Evolutionary conservation across 371 early-diverging fungal species (phyloP), one percentile per base, ranked within the genome.

Genomic region (Apophysomyces trapeziformis): DNA sequence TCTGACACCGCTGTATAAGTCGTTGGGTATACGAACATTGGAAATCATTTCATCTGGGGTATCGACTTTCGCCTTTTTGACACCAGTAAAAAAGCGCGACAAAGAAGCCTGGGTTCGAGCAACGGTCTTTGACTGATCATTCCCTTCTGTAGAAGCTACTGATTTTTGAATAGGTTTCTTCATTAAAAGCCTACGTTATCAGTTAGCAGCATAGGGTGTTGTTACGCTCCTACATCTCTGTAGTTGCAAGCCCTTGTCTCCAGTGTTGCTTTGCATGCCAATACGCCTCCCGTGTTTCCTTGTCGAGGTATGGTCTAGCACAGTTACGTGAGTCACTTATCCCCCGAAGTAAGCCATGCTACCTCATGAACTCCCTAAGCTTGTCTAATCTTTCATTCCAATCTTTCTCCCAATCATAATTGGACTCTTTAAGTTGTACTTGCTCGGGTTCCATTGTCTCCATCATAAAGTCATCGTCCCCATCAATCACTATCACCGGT

Each of bases 31-130:
- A 13, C 75, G 58, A 13, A 68, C 70, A 21, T 62, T 50, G 9
- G 78, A 77, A 38, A 81, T 77, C 26, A 75, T 57, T 39, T 80
- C 82, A 57, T 84, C 84, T 4, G 84, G 84, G 1, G 82, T 78
- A 59, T 82, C 83, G 0, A 69, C 60, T 41, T 76, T 75, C 12
- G 32, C 63, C 50, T 70, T 72, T 59, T 79, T 79, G 12, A 79
- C 84, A 35, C 82, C 84, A 2, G 69, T 58, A 64, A 79, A 84
- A 58, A 73, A 84, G 13, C 67, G 61, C 2, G 84, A 79, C 7
- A 84, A 58, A 6, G 72, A 70, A 16, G 76, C 66, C 58, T 81
- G 84, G 2, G 63, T 66, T 16, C 58, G 64, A 41, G 35, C 37
- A 6, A 47, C n/a, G 2, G 14, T 11, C 16, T 18, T 38, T 36